These are phyloP conservation scores for Jaltomata sinuosa DNA, from an alignment of 257 asterid species.

Conservation along the genomic window DNA sequence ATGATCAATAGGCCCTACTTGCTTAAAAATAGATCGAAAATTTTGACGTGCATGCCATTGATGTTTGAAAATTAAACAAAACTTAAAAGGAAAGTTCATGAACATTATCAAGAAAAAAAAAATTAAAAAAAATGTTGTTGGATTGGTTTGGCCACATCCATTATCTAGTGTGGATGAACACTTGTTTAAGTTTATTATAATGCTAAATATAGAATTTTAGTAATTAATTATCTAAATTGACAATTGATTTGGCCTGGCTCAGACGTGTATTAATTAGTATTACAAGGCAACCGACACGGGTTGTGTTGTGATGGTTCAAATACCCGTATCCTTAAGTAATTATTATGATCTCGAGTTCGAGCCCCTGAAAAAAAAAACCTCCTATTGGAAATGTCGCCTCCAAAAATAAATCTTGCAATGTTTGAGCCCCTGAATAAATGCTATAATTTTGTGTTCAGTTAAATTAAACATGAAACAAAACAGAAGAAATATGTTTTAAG, in stretches of 20 bases:
- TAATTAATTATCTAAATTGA: neutral
- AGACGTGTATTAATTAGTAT: neutral
- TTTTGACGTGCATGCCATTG: neutral
- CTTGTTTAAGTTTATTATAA: neutral
- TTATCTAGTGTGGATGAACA: neutral
- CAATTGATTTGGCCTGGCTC: neutral
- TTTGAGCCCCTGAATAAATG: too few relatives aligned
- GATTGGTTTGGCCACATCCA: neutral
- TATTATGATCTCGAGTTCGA: too few relatives aligned
- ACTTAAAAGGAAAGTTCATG: neutral
- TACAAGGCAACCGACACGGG: neutral
- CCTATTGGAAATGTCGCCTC: too few relatives aligned
- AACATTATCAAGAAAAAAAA: neutral
- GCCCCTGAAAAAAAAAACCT: too few relatives aligned
- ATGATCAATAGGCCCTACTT: neutral
- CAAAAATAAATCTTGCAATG: too few relatives aligned
- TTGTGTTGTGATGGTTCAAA: too few relatives aligned
- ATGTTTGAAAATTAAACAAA: neutral
- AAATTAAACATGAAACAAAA: too few relatives aligned
- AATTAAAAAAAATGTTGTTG: neutral
- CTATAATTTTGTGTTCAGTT: too few relatives aligned
- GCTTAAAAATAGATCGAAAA: neutral
- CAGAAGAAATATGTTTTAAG: too few relatives aligned
- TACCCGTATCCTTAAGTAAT: too few relatives aligned
- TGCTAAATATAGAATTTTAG: neutral